Evolutionary conservation across 768 basidiomycete species (phyloP).

Genomic region (Pulveroboletus sp.): DNA sequence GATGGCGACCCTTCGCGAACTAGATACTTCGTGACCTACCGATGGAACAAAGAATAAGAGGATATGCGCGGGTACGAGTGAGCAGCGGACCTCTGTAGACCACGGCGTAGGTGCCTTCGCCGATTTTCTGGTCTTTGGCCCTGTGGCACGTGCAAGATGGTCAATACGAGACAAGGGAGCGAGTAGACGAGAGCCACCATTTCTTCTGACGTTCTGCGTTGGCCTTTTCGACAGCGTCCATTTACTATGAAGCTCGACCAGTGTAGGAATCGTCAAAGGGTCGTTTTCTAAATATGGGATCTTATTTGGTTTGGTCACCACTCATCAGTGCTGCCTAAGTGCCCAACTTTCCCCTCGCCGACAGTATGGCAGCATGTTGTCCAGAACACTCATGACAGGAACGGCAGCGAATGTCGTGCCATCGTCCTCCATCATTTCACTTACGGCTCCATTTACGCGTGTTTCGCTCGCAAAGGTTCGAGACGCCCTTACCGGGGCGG

Average conservation of each 20-base stretch:
- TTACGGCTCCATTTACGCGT: conserved; percentile 35
- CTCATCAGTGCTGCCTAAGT: no score
- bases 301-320: background rate
- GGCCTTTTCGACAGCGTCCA: conserved; percentile 82
- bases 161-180: conserved; percentile 2
- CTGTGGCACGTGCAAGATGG: conserved; percentile 34
- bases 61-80: background rate
- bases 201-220: conserved; percentile 66
- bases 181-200: conserved; percentile 42
- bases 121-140: conserved; percentile 78
- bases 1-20: conserved; percentile 85
- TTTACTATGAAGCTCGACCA: background rate
- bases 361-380: conserved; percentile 26
- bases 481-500: conserved; percentile 20
- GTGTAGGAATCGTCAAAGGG: conserved; percentile 1
- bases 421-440: conserved; percentile 24
- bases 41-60: conserved; percentile 5
- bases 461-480: conserved; percentile 31
- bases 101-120: conserved; percentile 93
- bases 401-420: conserved; percentile 1
- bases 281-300: background rate
- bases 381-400: conserved; percentile 21
- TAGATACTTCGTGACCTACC: conserved; percentile 67
- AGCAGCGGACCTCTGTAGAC: conserved; percentile 75
- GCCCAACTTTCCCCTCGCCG: background rate